Evolutionary conservation across 2,329 filamentous ascomycete genomes (phyloP).

Genomic region (Atkinsonella texensis): DNA sequence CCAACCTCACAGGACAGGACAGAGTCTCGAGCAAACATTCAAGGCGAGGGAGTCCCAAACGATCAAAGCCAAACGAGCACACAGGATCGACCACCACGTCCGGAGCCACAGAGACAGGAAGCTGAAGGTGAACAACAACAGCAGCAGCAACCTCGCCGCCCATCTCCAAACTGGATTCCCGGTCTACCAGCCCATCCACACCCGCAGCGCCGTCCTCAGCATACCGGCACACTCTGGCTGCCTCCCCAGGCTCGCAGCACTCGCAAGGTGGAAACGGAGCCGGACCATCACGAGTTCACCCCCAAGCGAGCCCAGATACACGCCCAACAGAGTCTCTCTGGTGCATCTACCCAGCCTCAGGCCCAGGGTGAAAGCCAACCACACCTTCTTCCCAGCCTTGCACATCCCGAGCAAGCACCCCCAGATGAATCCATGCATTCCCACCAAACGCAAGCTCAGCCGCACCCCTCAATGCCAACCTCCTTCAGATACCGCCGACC

Average conservation of each 20-base stretch:
- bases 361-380: background rate
- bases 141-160: background rate
- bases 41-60: background rate
- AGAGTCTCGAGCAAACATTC: background rate
- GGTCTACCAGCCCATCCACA: slow-evolving; percentile 7
- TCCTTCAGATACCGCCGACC: slow-evolving; percentile 4
- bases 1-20: background rate
- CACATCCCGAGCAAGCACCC: background rate
- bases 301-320: background rate
- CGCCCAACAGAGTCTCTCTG: background rate
- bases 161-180: slow-evolving; percentile 3
- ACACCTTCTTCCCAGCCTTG: background rate
- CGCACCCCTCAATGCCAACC: slow-evolving; percentile 5
- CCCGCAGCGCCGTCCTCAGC: slow-evolving; percentile 6
- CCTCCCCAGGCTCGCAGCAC: slow-evolving; percentile 5
- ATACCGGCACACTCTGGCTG: slow-evolving; percentile 7
- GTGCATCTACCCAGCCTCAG: background rate
- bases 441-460: background rate
- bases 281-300: slow-evolving; percentile 3
- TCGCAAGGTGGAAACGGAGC: slow-evolving; percentile 5
- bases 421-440: background rate
- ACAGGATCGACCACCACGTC: background rate
- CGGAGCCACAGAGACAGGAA: background rate
- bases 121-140: background rate
- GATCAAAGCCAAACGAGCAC: background rate